A percentile compares a stretch with the other conserved stretches of the same genome.
These are phyloP conservation scores for Schizopora paradoxa DNA, from an alignment of 1,284 basidiomycete genomes.

Conservation along the genomic window DNA sequence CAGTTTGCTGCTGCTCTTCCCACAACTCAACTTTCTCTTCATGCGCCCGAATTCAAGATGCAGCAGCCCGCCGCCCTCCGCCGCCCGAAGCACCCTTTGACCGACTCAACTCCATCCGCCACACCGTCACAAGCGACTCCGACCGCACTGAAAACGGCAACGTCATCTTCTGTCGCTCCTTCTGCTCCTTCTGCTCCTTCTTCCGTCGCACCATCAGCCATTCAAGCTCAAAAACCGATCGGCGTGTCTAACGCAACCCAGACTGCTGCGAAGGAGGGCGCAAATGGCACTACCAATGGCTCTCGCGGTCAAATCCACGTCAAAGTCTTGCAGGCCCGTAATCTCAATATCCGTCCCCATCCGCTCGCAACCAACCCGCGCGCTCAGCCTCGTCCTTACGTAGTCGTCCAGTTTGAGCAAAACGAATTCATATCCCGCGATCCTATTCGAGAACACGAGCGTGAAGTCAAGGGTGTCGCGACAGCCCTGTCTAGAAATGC, in stretches of 20 bases:
- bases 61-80: conserved; percentile 48
- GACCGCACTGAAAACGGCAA: conserved; percentile 26
- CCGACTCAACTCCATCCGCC: conserved; percentile 33
- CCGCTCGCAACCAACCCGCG: too few species aligned
- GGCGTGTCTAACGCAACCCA: conserved; percentile 25
- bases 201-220: conserved; percentile 20
- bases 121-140: conserved; percentile 40
- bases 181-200: conserved; percentile 27
- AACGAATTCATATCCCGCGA: conserved; percentile 97
- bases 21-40: conserved; percentile 69
- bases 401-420: conserved; percentile 97
- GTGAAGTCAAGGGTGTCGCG: conserved; percentile 79
- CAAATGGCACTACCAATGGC: conserved; percentile 23
- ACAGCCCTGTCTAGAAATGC: conserved; percentile 53
- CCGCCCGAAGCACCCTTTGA: conserved; percentile 30
- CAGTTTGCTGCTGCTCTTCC: conserved; percentile 53
- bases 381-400: conserved; percentile 79
- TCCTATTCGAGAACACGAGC: conserved; percentile 81
- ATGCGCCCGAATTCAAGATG: conserved; percentile 77
- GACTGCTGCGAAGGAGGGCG: conserved; percentile 17
- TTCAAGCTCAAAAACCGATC: conserved; percentile 17
- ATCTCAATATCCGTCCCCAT: conserved; percentile 73
- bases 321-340: conserved; percentile 90
- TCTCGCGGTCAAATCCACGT: conserved; percentile 87
- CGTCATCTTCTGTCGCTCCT: conserved; percentile 31